Evolutionary conservation across 768 basidiomycete genomes (phyloP).

Genomic region (Collybia nuda): DNA sequence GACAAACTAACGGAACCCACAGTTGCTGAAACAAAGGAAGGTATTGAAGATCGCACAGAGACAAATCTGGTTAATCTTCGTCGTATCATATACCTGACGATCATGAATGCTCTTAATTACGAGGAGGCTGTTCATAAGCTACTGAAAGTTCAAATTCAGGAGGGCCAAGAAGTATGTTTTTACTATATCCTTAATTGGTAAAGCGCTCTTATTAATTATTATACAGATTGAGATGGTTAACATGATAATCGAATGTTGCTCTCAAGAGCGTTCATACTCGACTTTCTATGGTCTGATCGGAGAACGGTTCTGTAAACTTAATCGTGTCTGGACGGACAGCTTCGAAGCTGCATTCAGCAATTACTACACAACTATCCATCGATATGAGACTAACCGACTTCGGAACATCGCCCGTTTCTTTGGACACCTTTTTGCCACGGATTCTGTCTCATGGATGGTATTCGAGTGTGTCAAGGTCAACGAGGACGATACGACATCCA

Average conservation of each 20-base stretch:
- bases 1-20: constrained; percentile 4
- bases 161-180: constrained; percentile 85
- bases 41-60: constrained; percentile 92
- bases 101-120: constrained; percentile 98
- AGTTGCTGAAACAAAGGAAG: constrained; percentile 80
- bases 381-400: constrained; percentile 97
- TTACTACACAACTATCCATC: constrained; percentile 96
- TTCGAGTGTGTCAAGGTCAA: constrained; percentile 88
- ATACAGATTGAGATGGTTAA: constrained; percentile 90
- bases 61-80: constrained; percentile 96
- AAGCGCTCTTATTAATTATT: not conserved
- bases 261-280: constrained; percentile 97
- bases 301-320: constrained; percentile 95
- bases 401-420: constrained; percentile 98
- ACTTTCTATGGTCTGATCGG: constrained; percentile 97
- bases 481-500: constrained; percentile 96
- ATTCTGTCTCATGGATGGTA: constrained; percentile 87
- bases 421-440: constrained; percentile 84
- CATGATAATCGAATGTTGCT: constrained; percentile 99
- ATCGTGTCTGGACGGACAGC: constrained; percentile 89
- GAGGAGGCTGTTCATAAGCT: constrained; percentile 99
- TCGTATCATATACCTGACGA: constrained; percentile 92
- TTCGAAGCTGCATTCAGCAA: constrained; percentile 85
- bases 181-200: not conserved
- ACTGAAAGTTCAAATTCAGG: constrained; percentile 86